Base-by-base conservation (phyloP, 345 rosid genomes). In the Turritis glabra region DNA sequence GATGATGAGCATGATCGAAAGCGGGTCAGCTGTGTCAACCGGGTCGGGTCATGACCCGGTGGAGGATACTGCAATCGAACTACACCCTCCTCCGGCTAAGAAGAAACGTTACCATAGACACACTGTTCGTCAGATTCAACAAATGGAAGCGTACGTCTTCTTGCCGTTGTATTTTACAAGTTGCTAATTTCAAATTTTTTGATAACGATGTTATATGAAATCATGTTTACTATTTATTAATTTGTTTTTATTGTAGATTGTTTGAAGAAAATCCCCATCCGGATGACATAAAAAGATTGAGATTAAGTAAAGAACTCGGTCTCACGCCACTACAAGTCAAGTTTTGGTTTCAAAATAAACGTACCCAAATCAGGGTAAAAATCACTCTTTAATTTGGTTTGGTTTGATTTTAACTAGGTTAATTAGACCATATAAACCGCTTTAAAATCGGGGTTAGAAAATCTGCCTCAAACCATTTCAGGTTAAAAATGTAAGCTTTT, bases 341-440 rank as follows among this genome's bases (percentile, higher is more conserved):
- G 88, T 93, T 89, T 72, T 91, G 97, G 98, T 93, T 89, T 80
- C 98, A 93, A 81, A 93, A 91, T 70, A 85, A 85, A 8, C 94
- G 98, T 23, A 91, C 89, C 55, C 93, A 87, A 66, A 75, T 84
- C 83, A 93, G 86, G 97, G 98, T 93, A n/a, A 37, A 0, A 41
- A 13, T 13, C 67, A 18, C 53, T 26, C 69, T 17, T 44, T 17
- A 19, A 5, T 59, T 14, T 33, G 2, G 3, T 5, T 26, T 17
- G 19, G 37, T 17, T 50, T 13, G 3, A 23, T 38, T 40, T 61
- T 22, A 40, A 40, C 66, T 13, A 23, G 67, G 7, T 40, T 23
- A 38, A 8, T 25, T 40, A 21, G 30, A 19, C 43, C 15, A 19
- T 21, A 6, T 37, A 30, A 48, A 65, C 35, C 35, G 67, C 21